Base-by-base conservation (phyloP, 306 rosid genomes). In the Cajanus cajan region DNA sequence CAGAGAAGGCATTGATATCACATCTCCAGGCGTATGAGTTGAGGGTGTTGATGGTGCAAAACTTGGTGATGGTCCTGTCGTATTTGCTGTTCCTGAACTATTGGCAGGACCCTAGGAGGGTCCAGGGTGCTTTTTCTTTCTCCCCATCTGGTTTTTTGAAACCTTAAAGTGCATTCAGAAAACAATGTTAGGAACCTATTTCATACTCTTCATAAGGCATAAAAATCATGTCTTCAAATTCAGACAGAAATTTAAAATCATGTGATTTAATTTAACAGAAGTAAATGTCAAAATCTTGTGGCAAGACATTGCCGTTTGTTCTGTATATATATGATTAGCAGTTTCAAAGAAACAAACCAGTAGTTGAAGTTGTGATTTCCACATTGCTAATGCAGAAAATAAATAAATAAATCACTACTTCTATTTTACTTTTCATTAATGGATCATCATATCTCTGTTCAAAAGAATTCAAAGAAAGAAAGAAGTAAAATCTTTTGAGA, bases 91-190 rank as follows among this genome's bases (percentile, higher is more conserved):
- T 84, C 99, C 99, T 9, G 99, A 85, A 85, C 99, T 96, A 82
- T 96, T 96, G 61, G 99, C 99, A 79, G 99, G 99, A 66, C 99
- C 99, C 12, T 98, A 96, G 82, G 99, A 96, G 68, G 99, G 91
- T 43, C 88, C 98, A 19, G 98, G 93, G 73, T 96, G 99, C 86
- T 96, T 96, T 80, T 98, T 90, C 90, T 96, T 96, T 88, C 99
- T 93, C 80, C 94, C 98, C 24, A 96, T 84, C 89, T 96, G 99
- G 85, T 73, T 96, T 88, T 96, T 96, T 41, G 97, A 89, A 86
- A 88, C 97, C 99, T 93, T 87, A 58, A 79, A 83, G 81, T 76
- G 81, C 69, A 81, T 83, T 68, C 80, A 62, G 68, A 82, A 68
- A 78, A 83, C 72, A 47, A 80, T 67, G 76, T 87, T 74, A 89